Conservation (phyloP, 768 basidiomycete species). For the Dendrothele bispora region DNA sequence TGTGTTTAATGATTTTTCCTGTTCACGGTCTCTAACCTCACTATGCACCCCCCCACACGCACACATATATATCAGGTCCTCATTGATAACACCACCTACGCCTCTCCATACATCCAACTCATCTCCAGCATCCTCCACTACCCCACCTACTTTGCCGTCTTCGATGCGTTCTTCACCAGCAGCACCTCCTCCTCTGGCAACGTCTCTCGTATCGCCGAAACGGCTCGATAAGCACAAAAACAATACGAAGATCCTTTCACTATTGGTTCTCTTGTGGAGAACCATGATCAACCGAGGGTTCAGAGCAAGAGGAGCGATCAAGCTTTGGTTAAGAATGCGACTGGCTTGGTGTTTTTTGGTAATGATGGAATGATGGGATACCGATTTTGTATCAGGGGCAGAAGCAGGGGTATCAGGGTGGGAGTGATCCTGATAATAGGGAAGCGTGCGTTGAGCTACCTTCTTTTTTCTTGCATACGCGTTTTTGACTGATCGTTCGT, state of each 20-base stretch:
- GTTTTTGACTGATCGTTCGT: background rate
- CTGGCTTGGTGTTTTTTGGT: constrained; percentile 64
- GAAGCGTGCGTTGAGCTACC: constrained; percentile 56
- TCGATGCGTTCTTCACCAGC: constrained; percentile 52
- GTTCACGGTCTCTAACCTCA: too few relatives aligned
- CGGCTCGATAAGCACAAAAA: constrained; percentile 36
- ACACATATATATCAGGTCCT: too few relatives aligned
- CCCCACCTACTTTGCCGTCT: constrained; percentile 53
- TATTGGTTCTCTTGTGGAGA: constrained; percentile 69
- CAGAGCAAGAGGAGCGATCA: constrained; percentile 49
- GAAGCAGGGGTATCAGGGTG: constrained; percentile 64
- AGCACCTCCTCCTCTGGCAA: constrained; percentile 57
- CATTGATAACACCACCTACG: constrained; percentile 25
- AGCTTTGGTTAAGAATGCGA: constrained; percentile 53
- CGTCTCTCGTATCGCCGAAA: constrained; percentile 31
- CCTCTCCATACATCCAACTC: constrained; percentile 40
- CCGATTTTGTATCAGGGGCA: constrained; percentile 74
- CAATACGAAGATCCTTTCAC: constrained; percentile 40
- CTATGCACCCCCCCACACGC: too few relatives aligned
- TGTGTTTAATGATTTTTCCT: too few relatives aligned
- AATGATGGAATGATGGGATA: constrained; percentile 68
- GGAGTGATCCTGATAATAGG: constrained; percentile 60
- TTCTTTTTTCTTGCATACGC: background rate
- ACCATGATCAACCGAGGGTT: constrained; percentile 66
- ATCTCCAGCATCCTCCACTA: constrained; percentile 63